phyloP scores from a whole-genome alignment of 2,329 filamentous ascomycete species.

The Pseudogymnoascus sp. region DNA sequence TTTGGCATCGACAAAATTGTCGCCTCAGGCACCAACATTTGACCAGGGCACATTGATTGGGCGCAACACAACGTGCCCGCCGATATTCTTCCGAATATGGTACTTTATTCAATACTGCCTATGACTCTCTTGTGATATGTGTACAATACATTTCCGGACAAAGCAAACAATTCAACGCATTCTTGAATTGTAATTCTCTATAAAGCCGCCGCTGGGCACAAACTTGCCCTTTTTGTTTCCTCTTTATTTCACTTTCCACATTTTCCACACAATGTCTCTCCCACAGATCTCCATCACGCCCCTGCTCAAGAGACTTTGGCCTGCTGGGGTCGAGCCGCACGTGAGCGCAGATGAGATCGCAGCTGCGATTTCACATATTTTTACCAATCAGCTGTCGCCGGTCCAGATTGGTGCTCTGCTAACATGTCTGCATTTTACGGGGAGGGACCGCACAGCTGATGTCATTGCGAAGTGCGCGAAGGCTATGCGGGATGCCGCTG shows the following conservation, averaged over 20 bases:
- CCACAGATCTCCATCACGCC: constrained; percentile 49
- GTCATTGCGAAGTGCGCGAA: constrained; percentile 78
- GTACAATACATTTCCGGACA: not conserved
- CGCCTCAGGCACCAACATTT: not conserved
- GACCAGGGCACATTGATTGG: constrained; percentile 1
- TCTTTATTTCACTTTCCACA: not conserved
- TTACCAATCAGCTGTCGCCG: constrained; percentile 80
- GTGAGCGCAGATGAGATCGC: constrained; percentile 78
- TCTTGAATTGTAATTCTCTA: not conserved
- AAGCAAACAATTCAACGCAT: not conserved
- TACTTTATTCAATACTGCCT: not conserved
- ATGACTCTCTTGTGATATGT: constrained; percentile 5
- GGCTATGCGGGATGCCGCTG: constrained; percentile 75
- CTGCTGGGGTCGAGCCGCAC: constrained; percentile 33
- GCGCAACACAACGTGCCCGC: not conserved
- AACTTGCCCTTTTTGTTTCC: not conserved
- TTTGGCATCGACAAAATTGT: not conserved
- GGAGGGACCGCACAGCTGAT: constrained; percentile 72
- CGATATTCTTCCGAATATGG: constrained; percentile 3
- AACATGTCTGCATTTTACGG: constrained; percentile 86
- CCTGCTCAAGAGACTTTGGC: constrained; percentile 67
- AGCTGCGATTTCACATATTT: constrained; percentile 81
- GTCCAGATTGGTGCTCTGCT: constrained; percentile 81
- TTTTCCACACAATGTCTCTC: not conserved
- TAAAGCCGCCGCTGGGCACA: not conserved